These are phyloP conservation scores for Sideroxylon spinosum DNA, from an alignment of 179 eudicot genomes.

Conservation along the genomic window DNA sequence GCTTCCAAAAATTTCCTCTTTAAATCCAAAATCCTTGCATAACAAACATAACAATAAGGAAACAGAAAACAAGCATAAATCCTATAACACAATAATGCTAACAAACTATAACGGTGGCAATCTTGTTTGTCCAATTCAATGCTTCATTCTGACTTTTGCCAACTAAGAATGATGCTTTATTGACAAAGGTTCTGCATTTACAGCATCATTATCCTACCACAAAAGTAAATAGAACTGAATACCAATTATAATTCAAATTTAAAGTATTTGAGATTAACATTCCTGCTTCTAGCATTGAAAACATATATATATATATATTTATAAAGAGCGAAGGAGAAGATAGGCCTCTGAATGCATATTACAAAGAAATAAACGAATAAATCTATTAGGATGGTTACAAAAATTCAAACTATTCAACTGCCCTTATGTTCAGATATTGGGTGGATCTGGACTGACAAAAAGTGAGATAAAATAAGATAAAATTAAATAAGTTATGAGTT, in stretches of 20 bases:
- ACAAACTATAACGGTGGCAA: constrained; percentile 19
- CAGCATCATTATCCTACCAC: constrained; percentile 92
- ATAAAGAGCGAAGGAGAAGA: not conserved
- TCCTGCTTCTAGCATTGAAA: not conserved
- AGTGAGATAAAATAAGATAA: no score
- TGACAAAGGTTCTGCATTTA: constrained; percentile 92
- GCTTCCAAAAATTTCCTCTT: constrained; percentile 98
- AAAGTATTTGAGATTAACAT: not conserved
- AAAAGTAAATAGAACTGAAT: constrained; percentile 11
- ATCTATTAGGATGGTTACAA: no score
- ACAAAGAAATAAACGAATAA: no score
- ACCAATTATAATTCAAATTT: not conserved
- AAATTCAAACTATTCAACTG: no score
- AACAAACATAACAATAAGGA: constrained; percentile 55
- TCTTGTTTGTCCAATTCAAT: constrained; percentile 89
- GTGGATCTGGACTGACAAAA: no score
- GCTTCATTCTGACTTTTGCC: constrained; percentile 85
- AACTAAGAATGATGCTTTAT: constrained; percentile 91
- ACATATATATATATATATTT: no score
- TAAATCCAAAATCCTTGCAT: constrained; percentile 87
- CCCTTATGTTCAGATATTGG: not conserved
- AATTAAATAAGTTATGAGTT: no score
- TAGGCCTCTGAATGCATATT: no score
- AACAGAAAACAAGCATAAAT: not conserved
- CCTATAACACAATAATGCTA: not conserved